Percentiles rank a stretch among this genome's conserved stretches.
Evolutionary conservation across 331 rosid genomes (phyloP).

Genomic region (Dryas integrifolia): DNA sequence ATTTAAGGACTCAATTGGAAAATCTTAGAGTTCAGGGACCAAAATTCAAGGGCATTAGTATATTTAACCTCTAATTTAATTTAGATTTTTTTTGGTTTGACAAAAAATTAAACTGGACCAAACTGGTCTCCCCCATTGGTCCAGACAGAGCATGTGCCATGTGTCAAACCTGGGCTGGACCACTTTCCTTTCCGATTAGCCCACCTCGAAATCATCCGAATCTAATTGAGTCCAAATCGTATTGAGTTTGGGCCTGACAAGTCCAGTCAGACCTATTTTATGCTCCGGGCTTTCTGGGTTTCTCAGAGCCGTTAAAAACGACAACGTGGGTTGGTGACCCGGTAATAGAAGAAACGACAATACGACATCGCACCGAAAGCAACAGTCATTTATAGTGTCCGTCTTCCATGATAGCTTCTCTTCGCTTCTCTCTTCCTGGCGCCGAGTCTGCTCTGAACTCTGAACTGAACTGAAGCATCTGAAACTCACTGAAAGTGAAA

Average conservation of each 20-base stretch:
- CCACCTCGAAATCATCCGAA: too few species aligned
- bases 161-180: too few species aligned
- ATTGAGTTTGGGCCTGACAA: neutral
- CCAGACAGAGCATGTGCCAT: too few species aligned
- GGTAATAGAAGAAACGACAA: neutral
- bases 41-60: too few species aligned
- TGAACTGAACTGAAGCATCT: neutral
- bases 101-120: too few species aligned
- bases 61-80: too few species aligned
- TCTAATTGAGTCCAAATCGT: neutral
- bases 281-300: neutral
- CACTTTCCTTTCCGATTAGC: too few species aligned
- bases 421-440: neutral
- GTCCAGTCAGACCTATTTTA: neutral
- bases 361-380: slow-evolving; percentile 5
- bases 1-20: neutral
- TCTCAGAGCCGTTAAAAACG: neutral
- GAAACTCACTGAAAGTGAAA: neutral
- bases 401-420: neutral
- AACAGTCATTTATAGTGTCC: neutral
- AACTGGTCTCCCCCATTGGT: too few species aligned
- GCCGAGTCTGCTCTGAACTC: slow-evolving; percentile 4
- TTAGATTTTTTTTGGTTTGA: too few species aligned
- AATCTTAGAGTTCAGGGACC: too few species aligned
- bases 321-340: neutral